Evolutionary conservation across 495 filamentous ascomycete species (phyloP).

Genomic region (Venustampulla echinocandica): DNA sequence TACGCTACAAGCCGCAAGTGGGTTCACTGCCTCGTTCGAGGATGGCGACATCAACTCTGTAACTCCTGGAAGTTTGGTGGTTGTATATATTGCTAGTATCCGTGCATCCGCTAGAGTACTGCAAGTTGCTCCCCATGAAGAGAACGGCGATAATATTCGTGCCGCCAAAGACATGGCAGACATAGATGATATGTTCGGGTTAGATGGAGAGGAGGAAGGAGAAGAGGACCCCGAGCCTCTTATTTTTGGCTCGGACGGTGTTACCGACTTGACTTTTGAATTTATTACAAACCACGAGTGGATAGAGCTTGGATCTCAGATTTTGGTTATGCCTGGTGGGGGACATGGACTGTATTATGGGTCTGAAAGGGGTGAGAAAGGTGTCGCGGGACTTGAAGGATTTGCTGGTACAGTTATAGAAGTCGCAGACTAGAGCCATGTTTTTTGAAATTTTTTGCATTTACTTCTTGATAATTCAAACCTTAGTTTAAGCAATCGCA

Average conservation of each 20-base stretch:
- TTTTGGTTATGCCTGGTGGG: conserved; percentile 67
- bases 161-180: conserved; percentile 35
- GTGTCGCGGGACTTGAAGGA: conserved; percentile 54
- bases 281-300: conserved; percentile 73
- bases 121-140: conserved; percentile 23
- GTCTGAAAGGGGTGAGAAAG: conserved; percentile 44
- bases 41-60: conserved; percentile 31
- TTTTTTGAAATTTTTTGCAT: not conserved
- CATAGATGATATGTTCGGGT: conserved; percentile 54
- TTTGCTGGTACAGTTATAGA: conserved; percentile 56
- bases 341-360: conserved; percentile 38
- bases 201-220: conserved; percentile 47
- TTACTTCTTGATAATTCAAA: not conserved
- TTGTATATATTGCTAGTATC: conserved; percentile 81
- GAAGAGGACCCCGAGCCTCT: conserved; percentile 27
- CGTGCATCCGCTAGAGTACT: conserved; percentile 65
- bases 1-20: conserved; percentile 45
- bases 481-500: no score
- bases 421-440: conserved; percentile 33
- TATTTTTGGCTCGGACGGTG: conserved; percentile 27
- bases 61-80: conserved; percentile 49
- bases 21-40: conserved; percentile 42
- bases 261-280: conserved; percentile 62
- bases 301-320: conserved; percentile 69
- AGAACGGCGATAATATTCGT: not conserved